These are phyloP conservation scores for Mrakia frigida DNA, from an alignment of 768 basidiomycete genomes.

Conservation along the genomic window DNA sequence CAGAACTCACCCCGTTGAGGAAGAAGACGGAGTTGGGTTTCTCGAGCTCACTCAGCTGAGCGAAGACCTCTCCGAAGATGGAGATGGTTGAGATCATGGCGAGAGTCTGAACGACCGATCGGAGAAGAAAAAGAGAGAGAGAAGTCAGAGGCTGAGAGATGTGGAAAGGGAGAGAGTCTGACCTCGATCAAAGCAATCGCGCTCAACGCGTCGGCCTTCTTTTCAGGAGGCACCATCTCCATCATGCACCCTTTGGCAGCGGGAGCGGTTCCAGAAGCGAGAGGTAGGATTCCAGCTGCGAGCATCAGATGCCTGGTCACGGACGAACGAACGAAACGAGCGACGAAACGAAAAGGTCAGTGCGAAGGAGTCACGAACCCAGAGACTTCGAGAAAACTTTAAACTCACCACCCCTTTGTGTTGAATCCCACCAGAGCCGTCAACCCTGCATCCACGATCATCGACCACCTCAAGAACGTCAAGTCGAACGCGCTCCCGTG, in stretches of 20 bases:
- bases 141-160: background rate
- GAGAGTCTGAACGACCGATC: background rate
- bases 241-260: conserved; percentile 43
- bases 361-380: no score
- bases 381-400: background rate
- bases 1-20: background rate
- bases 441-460: conserved; percentile 41
- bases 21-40: background rate
- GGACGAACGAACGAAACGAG: background rate
- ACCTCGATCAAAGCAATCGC: conserved; percentile 41
- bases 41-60: background rate
- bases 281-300: conserved; percentile 39
- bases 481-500: conserved; percentile 42
- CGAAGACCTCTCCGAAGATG: background rate
- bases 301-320: background rate
- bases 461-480: conserved; percentile 39
- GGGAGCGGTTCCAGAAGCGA: conserved; percentile 43
- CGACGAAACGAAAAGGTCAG: background rate
- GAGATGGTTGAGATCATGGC: conserved; percentile 1
- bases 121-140: background rate
- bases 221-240: conserved; percentile 39
- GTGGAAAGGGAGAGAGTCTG: background rate
- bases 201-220: conserved; percentile 41
- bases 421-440: conserved; percentile 36
- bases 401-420: conserved; percentile 18